These are phyloP conservation scores for Heteromeles arbutifolia DNA, from an alignment of 306 rosid species.

Conservation along the genomic window DNA sequence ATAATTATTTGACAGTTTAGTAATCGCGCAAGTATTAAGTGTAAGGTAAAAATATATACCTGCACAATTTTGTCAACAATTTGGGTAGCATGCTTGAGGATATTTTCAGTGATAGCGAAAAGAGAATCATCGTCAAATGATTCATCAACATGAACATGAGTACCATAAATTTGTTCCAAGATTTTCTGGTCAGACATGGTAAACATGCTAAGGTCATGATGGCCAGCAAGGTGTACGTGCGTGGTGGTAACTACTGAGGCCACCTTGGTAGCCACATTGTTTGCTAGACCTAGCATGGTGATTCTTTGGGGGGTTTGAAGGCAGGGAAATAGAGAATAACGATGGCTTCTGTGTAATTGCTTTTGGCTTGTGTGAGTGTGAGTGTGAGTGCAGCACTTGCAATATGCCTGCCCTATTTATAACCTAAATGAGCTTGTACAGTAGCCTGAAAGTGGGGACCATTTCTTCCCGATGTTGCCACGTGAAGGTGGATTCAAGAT, in stretches of 20 bases:
- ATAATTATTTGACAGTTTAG: too few species aligned
- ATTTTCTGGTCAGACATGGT: constrained; percentile 40
- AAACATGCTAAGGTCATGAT: constrained; percentile 30
- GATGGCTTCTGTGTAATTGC: too few species aligned
- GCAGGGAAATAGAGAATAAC: background rate
- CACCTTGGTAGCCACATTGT: constrained; percentile 3
- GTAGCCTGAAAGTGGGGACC: background rate
- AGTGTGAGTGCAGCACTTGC: background rate
- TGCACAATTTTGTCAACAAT: constrained; percentile 45
- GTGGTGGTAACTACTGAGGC: background rate
- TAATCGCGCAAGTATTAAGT: too few species aligned
- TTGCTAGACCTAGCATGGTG: background rate
- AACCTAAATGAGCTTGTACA: background rate
- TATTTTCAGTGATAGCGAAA: constrained; percentile 36
- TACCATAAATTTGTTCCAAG: constrained; percentile 34
- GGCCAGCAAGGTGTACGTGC: background rate
- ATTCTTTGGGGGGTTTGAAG: background rate
- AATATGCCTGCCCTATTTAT: background rate
- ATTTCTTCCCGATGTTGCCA: background rate
- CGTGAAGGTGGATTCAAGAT: background rate
- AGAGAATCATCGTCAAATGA: constrained; percentile 45
- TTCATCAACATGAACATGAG: constrained; percentile 39
- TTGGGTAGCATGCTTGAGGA: constrained; percentile 39
- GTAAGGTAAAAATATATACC: constrained; percentile 16
- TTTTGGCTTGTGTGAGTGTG: background rate